phyloP scores from a whole-genome alignment of 2,329 filamentous ascomycete species.

The Xylariaceae sp. region DNA sequence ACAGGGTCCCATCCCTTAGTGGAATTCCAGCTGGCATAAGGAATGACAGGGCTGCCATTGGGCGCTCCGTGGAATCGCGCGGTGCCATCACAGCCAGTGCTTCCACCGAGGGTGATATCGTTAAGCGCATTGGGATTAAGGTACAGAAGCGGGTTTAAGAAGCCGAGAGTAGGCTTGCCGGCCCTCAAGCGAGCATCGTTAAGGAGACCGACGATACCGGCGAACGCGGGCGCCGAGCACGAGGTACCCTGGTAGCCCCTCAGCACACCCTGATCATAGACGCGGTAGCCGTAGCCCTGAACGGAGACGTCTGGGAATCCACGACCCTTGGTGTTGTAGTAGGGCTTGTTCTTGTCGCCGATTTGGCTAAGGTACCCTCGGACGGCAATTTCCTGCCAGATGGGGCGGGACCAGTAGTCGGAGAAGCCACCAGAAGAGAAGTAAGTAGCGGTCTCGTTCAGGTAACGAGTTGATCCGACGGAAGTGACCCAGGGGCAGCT shows the following conservation, averaged over 20 bases:
- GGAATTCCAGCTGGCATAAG: conserved; percentile 34
- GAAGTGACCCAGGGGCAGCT: conserved; percentile 50
- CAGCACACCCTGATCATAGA: conserved; percentile 47
- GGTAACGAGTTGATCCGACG: conserved; percentile 35
- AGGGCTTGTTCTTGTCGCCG: conserved; percentile 40
- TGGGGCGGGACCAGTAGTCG: conserved; percentile 54
- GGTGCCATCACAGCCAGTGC: conserved; percentile 36
- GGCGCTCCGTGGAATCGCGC: conserved; percentile 32
- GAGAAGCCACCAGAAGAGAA: conserved; percentile 57
- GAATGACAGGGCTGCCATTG: conserved; percentile 34
- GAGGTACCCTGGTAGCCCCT: conserved; percentile 40
- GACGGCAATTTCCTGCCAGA: conserved; percentile 54
- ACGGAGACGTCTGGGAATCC: conserved; percentile 61
- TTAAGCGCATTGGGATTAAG: conserved; percentile 36
- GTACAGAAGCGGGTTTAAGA: conserved; percentile 59
- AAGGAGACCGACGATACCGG: conserved; percentile 61
- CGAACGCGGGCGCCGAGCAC: conserved; percentile 61
- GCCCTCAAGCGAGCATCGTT: conserved; percentile 59
- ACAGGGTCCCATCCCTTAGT: conserved; percentile 45
- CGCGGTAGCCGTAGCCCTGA: conserved; percentile 50
- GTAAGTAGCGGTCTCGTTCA: conserved; percentile 58
- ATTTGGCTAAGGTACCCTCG: conserved; percentile 50
- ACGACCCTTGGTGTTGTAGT: conserved; percentile 47
- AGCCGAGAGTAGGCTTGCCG: conserved; percentile 52
- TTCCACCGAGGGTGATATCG: conserved; percentile 42